Conservation (phyloP, 1,284 basidiomycete genomes). For the Coniferiporia weirii region DNA sequence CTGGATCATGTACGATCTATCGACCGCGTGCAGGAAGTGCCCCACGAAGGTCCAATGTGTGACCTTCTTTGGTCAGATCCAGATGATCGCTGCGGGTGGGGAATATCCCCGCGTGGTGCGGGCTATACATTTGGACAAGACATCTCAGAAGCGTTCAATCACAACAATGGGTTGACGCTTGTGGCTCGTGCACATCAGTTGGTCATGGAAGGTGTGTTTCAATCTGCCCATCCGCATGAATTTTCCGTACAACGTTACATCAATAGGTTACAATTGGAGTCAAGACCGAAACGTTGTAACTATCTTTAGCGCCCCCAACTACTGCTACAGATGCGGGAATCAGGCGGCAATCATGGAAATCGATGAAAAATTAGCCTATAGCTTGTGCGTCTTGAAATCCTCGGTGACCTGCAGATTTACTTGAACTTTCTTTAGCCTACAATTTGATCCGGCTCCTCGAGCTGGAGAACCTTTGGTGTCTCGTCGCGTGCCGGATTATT, state of each 20-base stretch:
- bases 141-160: slow-evolving; percentile 97
- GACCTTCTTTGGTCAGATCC: slow-evolving; percentile 99
- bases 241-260: background rate
- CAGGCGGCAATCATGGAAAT: slow-evolving; percentile 99
- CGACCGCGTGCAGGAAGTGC: slow-evolving; percentile 98
- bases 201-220: slow-evolving; percentile 88
- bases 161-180: slow-evolving; percentile 97
- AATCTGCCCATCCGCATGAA: slow-evolving; percentile 1
- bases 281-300: slow-evolving; percentile 99
- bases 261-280: slow-evolving; percentile 88
- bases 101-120: slow-evolving; percentile 96
- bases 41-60: slow-evolving; percentile 99
- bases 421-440: slow-evolving; percentile 61
- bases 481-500: slow-evolving; percentile 97
- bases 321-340: slow-evolving; percentile 99
- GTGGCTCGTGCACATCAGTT: slow-evolving; percentile 95
- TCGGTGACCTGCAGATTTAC: slow-evolving; percentile 6
- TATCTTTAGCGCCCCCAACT: slow-evolving; percentile 98
- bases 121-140: slow-evolving; percentile 99
- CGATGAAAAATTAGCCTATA: slow-evolving; percentile 96
- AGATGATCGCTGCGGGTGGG: slow-evolving; percentile 99
- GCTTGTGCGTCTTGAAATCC: slow-evolving; percentile 57
- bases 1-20: slow-evolving; percentile 98
- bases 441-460: slow-evolving; percentile 98
- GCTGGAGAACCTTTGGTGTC: slow-evolving; percentile 98